Percentiles rank a stretch among this genome's conserved stretches.
These are phyloP conservation scores for Zopfochytrium polystomum DNA, from an alignment of 371 early-diverging fungal genomes.

Conservation along the genomic window DNA sequence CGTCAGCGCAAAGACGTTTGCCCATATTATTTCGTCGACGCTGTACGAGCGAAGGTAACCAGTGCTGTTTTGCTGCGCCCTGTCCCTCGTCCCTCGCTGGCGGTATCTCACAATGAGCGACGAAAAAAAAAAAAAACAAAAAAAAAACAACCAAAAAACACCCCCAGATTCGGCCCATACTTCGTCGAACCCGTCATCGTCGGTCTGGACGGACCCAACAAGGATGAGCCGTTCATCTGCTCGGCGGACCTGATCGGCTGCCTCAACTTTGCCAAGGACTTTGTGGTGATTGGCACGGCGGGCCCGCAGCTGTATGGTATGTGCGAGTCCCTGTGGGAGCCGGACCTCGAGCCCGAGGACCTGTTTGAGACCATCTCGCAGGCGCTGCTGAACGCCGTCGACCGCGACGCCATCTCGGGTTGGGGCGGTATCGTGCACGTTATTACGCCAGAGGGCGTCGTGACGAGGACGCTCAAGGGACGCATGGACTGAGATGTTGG, in stretches of 20 bases:
- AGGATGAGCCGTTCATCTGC: conserved; percentile 91
- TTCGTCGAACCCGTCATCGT: conserved; percentile 95
- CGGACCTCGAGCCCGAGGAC: conserved; percentile 95
- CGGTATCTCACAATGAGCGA: neutral
- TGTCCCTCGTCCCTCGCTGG: neutral
- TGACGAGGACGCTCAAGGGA: conserved; percentile 79
- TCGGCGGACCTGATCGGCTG: conserved; percentile 98
- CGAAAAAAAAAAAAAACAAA: no score
- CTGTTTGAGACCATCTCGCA: conserved; percentile 97
- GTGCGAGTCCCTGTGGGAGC: conserved; percentile 98
- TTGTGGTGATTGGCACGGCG: conserved; percentile 97
- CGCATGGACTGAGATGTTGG: conserved; percentile 69
- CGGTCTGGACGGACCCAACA: conserved; percentile 91
- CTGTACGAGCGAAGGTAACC: conserved; percentile 90
- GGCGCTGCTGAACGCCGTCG: conserved; percentile 94
- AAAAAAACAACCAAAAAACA: no score
- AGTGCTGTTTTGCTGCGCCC: no score
- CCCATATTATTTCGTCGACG: conserved; percentile 94
- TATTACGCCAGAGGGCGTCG: conserved; percentile 83
- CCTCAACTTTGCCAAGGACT: conserved; percentile 91
- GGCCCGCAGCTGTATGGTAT: conserved; percentile 90
- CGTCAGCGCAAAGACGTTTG: conserved; percentile 93
- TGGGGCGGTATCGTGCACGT: conserved; percentile 98
- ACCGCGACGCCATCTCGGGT: conserved; percentile 97
- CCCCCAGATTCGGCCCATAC: conserved; percentile 92